Evolutionary conservation across 1,284 basidiomycete species (phyloP), one percentile per base, ranked within the genome.

Genomic region (Erythrobasidium hasegawianum): DNA sequence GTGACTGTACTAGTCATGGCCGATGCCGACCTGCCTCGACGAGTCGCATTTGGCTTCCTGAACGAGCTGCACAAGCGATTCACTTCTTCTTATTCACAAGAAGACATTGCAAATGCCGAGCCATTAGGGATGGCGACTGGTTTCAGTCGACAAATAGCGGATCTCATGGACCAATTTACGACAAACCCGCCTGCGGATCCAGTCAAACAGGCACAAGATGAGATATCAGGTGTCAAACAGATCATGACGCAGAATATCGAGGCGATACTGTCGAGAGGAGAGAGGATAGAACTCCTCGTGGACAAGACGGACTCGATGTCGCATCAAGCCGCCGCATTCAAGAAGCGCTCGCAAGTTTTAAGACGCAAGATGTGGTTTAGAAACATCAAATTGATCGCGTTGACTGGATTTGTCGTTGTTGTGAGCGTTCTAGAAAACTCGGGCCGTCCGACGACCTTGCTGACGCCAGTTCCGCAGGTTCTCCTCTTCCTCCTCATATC

Each of bases 261-360:
- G 73, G 70, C 92, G 78, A 96, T 98, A 72, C 83, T 99, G 43
- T 88, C 85, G 65, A 83, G 96, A 45, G 96, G 95, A 9, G 96
- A 99, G 77, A 83, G 95, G 64, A 92, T 99, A 73, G 95, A 97
- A 76, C 82, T 97, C 22, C 83, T 99, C 49, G 89, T 98, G 50
- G 92, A 97, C 81, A 94, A 97, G 82, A 98, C 95, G 33, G 94
- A 97, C 76, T 89, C 85, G 67, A 91, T 97, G 83, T 90, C 91
- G 1, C 87, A 87, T 27, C 94, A 98, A 78, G 92, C 94, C 5
- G 89, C 90, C n/a, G 92, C 92, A 1, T 99, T 99, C 80, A 81
- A 94, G 53, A 82, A 95, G 57, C 90, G 95, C 1, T 93, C 94
- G 5, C 83, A 92, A 41, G 86, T 83, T 1, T 86, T 94, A 14